Base-by-base conservation (phyloP, 106 monocot genomes). In the Acanthochlamys bracteata region DNA sequence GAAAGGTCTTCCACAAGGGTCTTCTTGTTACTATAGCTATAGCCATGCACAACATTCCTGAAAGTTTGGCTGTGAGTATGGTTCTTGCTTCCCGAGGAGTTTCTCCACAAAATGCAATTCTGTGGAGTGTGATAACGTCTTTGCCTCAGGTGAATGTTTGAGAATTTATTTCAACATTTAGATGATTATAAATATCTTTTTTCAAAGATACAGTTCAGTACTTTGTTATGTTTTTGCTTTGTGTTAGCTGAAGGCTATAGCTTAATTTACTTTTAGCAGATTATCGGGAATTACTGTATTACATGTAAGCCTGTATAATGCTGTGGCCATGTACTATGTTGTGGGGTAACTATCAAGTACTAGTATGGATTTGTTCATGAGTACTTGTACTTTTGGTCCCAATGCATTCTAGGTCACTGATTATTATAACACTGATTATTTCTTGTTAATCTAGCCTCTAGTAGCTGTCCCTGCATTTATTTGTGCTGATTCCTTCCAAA, bases 21-120 rank as follows among this genome's bases (percentile, higher is more conserved):
- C 75, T 98, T 72, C 67, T 98, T 33, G 84, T 98, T 2, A 98
- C 96, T 61, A 58, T 88, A 63, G 96, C 96, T 55, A 98, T 98
- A 64, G 96, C 96, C 59, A 80, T 98, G 39, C 96, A 98, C 67
- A 98, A 98, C 53, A 98, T 98, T 60, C 96, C 96, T 24, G 96
- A 98, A 88, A 91, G 96, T 51, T 81, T 98, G 76, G 96, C 96
- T 72, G 96, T 98, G 22, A 98, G 96, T 69, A 98, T 98, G 96
- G 80, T 92, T 54, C 91, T 98, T 55, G 55, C 96, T 65, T 98
- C 96, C 11, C 76, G 80, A 74, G 96, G 96, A 12, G 90, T 98
- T 53, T 92, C 91, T 49, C 96, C 96, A 20, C 80, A 85, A 54
- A 98, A 98, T 62, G 88, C 96, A 61, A 98, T 98, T 91, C 26